These are phyloP conservation scores for Gastrolobium villosum DNA, from an alignment of 306 rosid genomes.

Conservation along the genomic window DNA sequence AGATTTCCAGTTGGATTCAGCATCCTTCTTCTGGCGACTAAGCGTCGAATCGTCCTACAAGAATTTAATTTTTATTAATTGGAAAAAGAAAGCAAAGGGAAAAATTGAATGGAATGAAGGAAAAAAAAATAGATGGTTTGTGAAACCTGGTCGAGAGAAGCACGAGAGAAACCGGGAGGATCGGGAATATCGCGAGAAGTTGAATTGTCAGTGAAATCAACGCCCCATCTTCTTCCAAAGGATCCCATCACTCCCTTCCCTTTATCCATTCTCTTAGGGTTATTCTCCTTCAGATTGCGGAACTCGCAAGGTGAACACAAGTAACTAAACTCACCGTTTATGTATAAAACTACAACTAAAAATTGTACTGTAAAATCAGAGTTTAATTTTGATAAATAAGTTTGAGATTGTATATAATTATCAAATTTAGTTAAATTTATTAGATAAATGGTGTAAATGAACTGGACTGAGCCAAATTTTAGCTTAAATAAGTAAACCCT, in stretches of 20 bases:
- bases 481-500: too few relatives aligned
- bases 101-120: not conserved
- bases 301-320: too few relatives aligned
- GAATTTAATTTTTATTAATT: not conserved
- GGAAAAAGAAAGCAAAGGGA: too few relatives aligned
- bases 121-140: not conserved
- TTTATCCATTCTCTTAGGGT: conserved; percentile 65
- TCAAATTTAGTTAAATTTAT: too few relatives aligned
- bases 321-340: too few relatives aligned
- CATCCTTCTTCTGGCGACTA: conserved; percentile 96
- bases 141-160: conserved; percentile 79
- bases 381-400: too few relatives aligned
- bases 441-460: too few relatives aligned
- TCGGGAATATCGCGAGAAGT: conserved; percentile 78
- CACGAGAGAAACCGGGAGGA: conserved; percentile 96
- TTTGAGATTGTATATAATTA: too few relatives aligned
- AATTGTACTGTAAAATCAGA: too few relatives aligned
- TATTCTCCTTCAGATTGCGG: not conserved
- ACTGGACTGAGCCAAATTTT: too few relatives aligned
- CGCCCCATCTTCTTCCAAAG: conserved; percentile 83
- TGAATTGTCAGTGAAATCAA: conserved; percentile 83
- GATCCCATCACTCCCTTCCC: conserved; percentile 85
- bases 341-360: too few relatives aligned
- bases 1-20: conserved; percentile 94
- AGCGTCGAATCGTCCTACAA: conserved; percentile 84